These are phyloP conservation scores for Syzygium malaccense DNA, from an alignment of 441 rosid species.

Conservation along the genomic window DNA sequence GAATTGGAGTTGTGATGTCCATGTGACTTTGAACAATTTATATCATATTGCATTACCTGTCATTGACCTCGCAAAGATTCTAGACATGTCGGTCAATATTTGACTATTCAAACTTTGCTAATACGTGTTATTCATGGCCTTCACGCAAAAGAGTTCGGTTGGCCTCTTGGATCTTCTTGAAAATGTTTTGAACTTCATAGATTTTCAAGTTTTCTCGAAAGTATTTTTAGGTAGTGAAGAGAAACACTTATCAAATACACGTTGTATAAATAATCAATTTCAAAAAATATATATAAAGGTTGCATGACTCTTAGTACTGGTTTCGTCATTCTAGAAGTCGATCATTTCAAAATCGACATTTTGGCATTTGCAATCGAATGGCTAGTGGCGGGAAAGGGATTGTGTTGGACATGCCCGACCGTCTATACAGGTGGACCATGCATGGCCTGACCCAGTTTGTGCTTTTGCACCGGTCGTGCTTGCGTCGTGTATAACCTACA, in stretches of 20 bases:
- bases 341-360: no score
- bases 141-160: neutral
- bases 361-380: neutral
- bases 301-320: no score
- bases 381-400: neutral
- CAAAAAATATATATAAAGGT: no score
- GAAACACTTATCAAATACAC: neutral
- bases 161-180: neutral
- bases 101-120: neutral
- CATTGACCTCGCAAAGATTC: neutral
- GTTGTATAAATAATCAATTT: no score
- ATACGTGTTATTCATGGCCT: no score
- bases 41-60: no score
- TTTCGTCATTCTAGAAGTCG: no score
- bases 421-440: neutral
- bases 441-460: neutral
- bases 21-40: no score
- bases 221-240: neutral
- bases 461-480: neutral
- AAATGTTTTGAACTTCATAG: neutral
- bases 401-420: neutral
- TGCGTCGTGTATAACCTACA: no score
- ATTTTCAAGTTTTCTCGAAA: neutral
- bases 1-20: no score
- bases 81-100: neutral